These are phyloP conservation scores for Gossypium arboreum DNA, from an alignment of 345 rosid genomes.

Conservation along the genomic window DNA sequence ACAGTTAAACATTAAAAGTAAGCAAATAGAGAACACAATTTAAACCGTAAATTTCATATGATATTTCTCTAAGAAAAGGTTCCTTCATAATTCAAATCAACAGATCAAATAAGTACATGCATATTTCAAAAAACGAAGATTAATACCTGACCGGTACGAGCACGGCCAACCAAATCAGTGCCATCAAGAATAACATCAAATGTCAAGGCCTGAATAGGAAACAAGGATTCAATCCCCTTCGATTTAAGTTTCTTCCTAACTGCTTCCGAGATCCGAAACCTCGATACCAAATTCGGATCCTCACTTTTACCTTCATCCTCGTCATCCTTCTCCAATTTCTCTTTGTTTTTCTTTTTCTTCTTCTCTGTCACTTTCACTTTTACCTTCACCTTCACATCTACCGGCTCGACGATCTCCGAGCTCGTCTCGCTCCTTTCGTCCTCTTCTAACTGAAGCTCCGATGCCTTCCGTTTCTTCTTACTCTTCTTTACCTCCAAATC, in stretches of 20 bases:
- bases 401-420: no score
- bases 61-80: neutral
- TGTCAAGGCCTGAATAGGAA: constrained; percentile 88
- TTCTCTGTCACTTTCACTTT: no score
- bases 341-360: no score
- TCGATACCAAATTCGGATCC: constrained; percentile 65
- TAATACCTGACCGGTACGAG: constrained; percentile 92
- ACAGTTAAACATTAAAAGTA: neutral
- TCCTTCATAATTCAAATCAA: neutral
- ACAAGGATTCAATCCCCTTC: constrained; percentile 75
- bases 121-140: neutral
- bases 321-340: constrained; percentile 7
- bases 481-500: constrained; percentile 36
- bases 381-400: no score
- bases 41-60: neutral
- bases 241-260: constrained; percentile 58
- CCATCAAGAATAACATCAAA: constrained; percentile 72
- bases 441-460: neutral
- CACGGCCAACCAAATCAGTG: constrained; percentile 85
- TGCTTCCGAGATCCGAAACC: constrained; percentile 64
- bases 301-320: constrained; percentile 42
- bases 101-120: neutral
- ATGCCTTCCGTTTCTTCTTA: constrained; percentile 17
- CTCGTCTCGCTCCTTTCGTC: constrained; percentile 19
- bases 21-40: neutral